Conservation (phyloP, 1,284 basidiomycete species). For the Omphalotus olearius region DNA sequence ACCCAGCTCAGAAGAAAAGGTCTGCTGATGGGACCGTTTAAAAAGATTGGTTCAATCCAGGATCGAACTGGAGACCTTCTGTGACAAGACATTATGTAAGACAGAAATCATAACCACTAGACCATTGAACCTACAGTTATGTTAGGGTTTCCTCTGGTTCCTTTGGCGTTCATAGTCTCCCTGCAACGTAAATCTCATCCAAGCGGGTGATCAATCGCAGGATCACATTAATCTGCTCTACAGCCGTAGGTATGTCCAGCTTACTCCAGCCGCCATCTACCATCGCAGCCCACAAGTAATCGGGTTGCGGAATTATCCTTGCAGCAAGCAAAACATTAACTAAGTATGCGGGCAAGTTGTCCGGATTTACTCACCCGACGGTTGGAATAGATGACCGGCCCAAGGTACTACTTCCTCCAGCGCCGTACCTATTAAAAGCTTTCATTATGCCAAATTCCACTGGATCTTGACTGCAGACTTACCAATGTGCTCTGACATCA, state of each 20-base stretch:
- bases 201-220: slow-evolving; percentile 19
- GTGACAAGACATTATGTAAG: neutral
- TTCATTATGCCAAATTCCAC: neutral
- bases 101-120: slow-evolving; percentile 1
- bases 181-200: slow-evolving; percentile 15
- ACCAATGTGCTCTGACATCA: slow-evolving; percentile 22
- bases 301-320: slow-evolving; percentile 27
- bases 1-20: no score
- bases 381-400: slow-evolving; percentile 23
- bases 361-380: slow-evolving; percentile 21
- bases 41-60: neutral
- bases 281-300: slow-evolving; percentile 25
- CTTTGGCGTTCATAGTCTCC: neutral
- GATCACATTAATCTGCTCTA: slow-evolving; percentile 25
- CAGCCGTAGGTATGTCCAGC: slow-evolving; percentile 19
- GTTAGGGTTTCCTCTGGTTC: no score
- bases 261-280: slow-evolving; percentile 27
- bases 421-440: slow-evolving; percentile 20
- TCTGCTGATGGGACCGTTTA: no score
- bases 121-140: neutral
- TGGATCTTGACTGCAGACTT: neutral
- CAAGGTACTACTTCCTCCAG: slow-evolving; percentile 22
- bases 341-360: neutral
- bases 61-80: slow-evolving; percentile 4
- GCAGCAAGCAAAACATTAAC: neutral